Base-by-base conservation (phyloP, 164 flowering plant species). In the Chimonanthus praecox region DNA sequence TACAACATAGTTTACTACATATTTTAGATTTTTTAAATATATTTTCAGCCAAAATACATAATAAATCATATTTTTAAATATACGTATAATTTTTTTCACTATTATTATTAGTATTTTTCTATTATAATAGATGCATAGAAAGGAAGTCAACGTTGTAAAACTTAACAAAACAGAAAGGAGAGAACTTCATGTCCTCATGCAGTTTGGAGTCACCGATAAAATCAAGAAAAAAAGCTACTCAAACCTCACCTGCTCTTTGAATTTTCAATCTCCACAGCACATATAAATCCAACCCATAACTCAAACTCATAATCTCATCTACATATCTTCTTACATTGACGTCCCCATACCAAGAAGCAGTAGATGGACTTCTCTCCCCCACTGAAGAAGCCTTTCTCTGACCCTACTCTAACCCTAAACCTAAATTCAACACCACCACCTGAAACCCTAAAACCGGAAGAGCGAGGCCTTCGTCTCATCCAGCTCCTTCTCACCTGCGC, bases 401-500 rank as follows among this genome's bases (percentile, higher is more conserved):
- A 74, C 18, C 67, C 77, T 3, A 75, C 70, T 33, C 65, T 82
- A 45, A 73, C 76, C 61, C 70, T 84, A 7, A 54, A 75, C 45
- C 48, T 71, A 63, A 48, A 82, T 64, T 68, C 84, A 15, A 20
- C 69, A 0, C 58, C 7, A 67, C 67, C 13, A 67, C 65, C 65
- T 11, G 70, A 79, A 44, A 49, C 69, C 76, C 3, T 70, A 11
- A 81, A 84, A 60, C 77, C 87, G 1, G 84, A 82, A 69, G 85
- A 85, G 49, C 70, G 77, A 58, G 77, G 88, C 16, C 20, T 85
- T 4, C 70, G 64, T 60, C 73, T 85, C 10, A 84, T 85, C 72
- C 82, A 84, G 7, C 78, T 82, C 50, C 74, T 85, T 49, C 76
- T 84, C 5, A 73, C 74, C 2, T 84, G 85, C 15, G 85, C 85